These are phyloP conservation scores for Wickerhamiella spandovensis DNA, from an alignment of 805 yeast genomes.

Conservation along the genomic window DNA sequence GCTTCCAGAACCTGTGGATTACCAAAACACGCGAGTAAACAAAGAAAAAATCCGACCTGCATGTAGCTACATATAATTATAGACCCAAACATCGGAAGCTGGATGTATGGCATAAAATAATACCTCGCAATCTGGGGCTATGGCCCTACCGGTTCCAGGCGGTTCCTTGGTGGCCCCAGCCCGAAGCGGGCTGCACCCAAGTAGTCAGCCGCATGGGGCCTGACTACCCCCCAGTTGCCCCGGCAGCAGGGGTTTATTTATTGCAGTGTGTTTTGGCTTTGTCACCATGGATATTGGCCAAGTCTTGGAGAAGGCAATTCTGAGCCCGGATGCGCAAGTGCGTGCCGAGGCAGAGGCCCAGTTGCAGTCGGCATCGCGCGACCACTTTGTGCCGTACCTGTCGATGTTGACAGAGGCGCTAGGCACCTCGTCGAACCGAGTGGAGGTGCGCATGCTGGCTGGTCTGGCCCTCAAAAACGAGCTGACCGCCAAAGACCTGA, in stretches of 20 bases:
- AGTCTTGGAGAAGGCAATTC: conserved; percentile 67
- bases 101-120: no score
- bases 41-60: no score
- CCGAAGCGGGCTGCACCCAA: no score
- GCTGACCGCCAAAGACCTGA: conserved; percentile 64
- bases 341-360: conserved; percentile 72
- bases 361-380: conserved; percentile 54
- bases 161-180: background rate
- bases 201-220: background rate
- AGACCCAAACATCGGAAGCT: no score
- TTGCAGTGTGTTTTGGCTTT: background rate
- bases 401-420: conserved; percentile 57
- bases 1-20: no score
- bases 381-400: conserved; percentile 62
- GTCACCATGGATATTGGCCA: conserved; percentile 40
- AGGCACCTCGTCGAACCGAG: conserved; percentile 40
- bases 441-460: conserved; percentile 85
- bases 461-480: conserved; percentile 80
- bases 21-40: no score
- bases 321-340: conserved; percentile 35
- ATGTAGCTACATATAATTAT: no score
- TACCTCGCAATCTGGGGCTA: no score
- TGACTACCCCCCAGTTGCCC: background rate
- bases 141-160: no score
- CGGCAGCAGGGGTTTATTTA: background rate